Conservation (phyloP, 2,329 filamentous ascomycete genomes). For the Atkinsonella hypoxylon region DNA sequence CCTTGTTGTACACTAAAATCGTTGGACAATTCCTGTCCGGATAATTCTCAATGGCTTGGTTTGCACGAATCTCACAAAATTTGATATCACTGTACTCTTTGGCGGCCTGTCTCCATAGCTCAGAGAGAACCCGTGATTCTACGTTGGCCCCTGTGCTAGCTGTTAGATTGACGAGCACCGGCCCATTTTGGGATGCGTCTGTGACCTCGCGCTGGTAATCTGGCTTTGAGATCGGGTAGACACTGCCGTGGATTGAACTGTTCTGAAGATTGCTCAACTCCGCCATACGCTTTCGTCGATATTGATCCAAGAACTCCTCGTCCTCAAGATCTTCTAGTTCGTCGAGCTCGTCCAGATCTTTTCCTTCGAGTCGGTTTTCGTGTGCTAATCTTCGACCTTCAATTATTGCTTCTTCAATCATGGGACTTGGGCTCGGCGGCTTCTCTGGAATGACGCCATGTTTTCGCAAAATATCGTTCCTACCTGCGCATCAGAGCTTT, state of each 20-base stretch:
- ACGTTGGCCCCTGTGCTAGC: constrained; percentile 67
- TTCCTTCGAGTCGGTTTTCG: constrained; percentile 86
- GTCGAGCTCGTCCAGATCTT: constrained; percentile 85
- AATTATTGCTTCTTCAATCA: constrained; percentile 87
- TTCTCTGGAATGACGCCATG: constrained; percentile 98
- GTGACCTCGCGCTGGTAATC: constrained; percentile 89
- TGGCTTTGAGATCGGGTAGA: constrained; percentile 89
- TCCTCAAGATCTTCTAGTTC: constrained; percentile 94
- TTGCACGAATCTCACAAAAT: constrained; percentile 89
- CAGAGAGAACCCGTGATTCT: constrained; percentile 71
- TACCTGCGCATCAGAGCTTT: constrained; percentile 27
- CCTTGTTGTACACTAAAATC: constrained; percentile 82
- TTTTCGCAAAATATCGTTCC: constrained; percentile 97
- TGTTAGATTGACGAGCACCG: constrained; percentile 69
- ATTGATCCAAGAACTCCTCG: constrained; percentile 78
- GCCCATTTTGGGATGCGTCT: constrained; percentile 63
- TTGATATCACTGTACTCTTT: constrained; percentile 85
- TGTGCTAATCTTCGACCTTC: constrained; percentile 76
- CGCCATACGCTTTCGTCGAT: constrained; percentile 75
- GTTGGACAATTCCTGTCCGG: constrained; percentile 92
- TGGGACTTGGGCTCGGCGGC: constrained; percentile 83
- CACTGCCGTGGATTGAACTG: constrained; percentile 72
- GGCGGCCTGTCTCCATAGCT: constrained; percentile 79
- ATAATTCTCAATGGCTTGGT: constrained; percentile 93
- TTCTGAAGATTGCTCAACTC: constrained; percentile 67